phyloP scores from a whole-genome alignment of 2,329 filamentous ascomycete species.

The Colletotrichum sp. region DNA sequence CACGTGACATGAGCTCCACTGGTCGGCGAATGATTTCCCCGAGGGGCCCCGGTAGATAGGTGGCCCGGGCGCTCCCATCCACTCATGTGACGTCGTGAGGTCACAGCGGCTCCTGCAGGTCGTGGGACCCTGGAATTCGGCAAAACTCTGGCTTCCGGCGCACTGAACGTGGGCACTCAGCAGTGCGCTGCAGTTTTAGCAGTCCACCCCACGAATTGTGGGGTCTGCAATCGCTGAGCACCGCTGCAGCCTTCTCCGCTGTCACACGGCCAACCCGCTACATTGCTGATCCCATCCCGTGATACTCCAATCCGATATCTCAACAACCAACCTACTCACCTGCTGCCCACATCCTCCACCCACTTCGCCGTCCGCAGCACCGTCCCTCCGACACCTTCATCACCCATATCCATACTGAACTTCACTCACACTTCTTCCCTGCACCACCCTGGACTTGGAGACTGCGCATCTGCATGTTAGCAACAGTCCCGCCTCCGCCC shows the following conservation, averaged over 20 bases:
- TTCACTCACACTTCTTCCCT: not conserved
- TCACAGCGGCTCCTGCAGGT: not conserved
- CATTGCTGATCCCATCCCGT: constrained; percentile 9
- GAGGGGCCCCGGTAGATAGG: not conserved
- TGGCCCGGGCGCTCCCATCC: not conserved
- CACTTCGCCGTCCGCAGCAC: not conserved
- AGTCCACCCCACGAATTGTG: constrained; percentile 10
- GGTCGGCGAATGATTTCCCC: not conserved
- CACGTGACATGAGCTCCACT: fast-evolving
- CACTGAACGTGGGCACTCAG: too few species aligned
- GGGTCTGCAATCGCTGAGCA: not conserved
- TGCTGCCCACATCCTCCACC: not conserved
- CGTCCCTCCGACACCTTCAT: not conserved
- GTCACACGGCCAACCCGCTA: constrained; percentile 15
- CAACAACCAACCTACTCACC: not conserved
- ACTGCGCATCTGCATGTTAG: constrained; percentile 1
- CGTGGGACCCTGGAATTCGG: constrained; percentile 18
- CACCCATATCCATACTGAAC: not conserved
- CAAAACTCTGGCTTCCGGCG: constrained; percentile 7
- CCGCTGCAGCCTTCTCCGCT: constrained; percentile 8
- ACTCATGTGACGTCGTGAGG: constrained; percentile 9
- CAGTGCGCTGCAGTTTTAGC: not conserved
- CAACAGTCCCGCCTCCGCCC: constrained; percentile 3
- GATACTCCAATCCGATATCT: constrained; percentile 1
- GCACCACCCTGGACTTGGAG: not conserved